phyloP scores from a whole-genome alignment of 345 rosid genomes.

The Sonneratia alba region DNA sequence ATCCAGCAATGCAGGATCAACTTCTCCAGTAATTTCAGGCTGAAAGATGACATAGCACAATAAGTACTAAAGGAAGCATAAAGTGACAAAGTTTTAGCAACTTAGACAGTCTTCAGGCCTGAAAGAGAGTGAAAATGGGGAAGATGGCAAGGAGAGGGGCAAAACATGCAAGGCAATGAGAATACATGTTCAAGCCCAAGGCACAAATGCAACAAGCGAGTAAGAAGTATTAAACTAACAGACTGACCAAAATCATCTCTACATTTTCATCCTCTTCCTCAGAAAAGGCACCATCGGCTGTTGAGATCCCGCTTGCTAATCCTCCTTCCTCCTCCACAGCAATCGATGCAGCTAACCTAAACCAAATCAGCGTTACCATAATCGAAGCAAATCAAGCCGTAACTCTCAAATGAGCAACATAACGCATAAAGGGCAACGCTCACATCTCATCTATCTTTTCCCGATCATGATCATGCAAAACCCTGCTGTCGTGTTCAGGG shows the following conservation, averaged over 20 bases:
- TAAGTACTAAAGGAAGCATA: neutral
- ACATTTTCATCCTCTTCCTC: constrained; percentile 35
- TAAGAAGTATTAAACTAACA: neutral
- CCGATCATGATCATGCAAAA: constrained; percentile 22
- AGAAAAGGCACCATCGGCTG: constrained; percentile 26
- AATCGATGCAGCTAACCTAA: constrained; percentile 69
- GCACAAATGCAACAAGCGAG: neutral
- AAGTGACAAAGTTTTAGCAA: neutral
- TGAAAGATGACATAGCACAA: constrained; percentile 13
- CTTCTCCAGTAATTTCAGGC: constrained; percentile 43
- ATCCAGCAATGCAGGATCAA: constrained; percentile 78
- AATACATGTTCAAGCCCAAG: neutral
- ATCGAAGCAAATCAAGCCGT: constrained; percentile 11
- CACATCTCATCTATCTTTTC: constrained; percentile 68
- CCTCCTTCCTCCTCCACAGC: constrained; percentile 42
- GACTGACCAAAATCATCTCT: constrained; percentile 21
- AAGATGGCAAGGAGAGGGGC: neutral
- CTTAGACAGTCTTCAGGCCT: neutral
- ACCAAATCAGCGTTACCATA: constrained; percentile 8
- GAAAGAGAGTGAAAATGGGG: neutral
- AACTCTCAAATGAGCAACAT: neutral
- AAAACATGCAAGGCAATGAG: neutral
- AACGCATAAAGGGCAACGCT: constrained; percentile 15
- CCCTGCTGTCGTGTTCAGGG: constrained; percentile 16
- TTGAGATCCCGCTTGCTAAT: constrained; percentile 23